Evolutionary conservation across 192 early-diverging fungal species (phyloP), one percentile per base, ranked within the genome.

Genomic region (Coemansia sp.): DNA sequence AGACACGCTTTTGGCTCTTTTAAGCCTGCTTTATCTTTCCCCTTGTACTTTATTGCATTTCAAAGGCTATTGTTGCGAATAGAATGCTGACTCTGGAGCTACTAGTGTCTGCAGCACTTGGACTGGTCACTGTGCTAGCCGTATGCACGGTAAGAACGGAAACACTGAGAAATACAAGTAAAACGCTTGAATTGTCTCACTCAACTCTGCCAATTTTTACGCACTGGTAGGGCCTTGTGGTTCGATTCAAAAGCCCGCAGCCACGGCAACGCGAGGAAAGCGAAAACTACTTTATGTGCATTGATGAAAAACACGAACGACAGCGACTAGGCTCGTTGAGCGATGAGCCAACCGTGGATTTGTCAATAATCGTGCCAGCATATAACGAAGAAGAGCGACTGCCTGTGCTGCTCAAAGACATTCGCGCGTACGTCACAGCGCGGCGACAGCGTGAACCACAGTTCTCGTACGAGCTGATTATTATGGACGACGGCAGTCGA

Each of bases 401-500:
- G 55, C 92, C 92, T 2, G 83, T 73, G 41, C 95, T 96, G 88
- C 82, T 98, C 65, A 72, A 88, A 38, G 94, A 98, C 56, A 85
- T 93, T 2, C 63, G 88, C 12, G 81, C 68, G 7, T 92, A 88
- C 73, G 79, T 96, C 52, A 73, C 82, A 27, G 65, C 58, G 24
- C 78, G 86, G 38, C 67, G 70, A 19, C 65, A 74, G 27, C 59
- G 66, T 21, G 67, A 84, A 8, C 56, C 60, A 1, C 37, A 51
- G 15, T 91, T 92, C 54, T 75, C 80, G 2, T 97, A 88, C 62
- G 96, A 98, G 75, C 84, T 98, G 65, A 78, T 98, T 29, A 73
- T 98, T 23, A 90, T 98, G 38, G 94, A 98, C 72, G 96, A 98
- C 73, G 96, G 93, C 11, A 92, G 90, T 71, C 76, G 68, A 29